These are phyloP conservation scores for Diplodia seriata DNA, from an alignment of 2,329 filamentous ascomycete genomes.

Conservation along the genomic window DNA sequence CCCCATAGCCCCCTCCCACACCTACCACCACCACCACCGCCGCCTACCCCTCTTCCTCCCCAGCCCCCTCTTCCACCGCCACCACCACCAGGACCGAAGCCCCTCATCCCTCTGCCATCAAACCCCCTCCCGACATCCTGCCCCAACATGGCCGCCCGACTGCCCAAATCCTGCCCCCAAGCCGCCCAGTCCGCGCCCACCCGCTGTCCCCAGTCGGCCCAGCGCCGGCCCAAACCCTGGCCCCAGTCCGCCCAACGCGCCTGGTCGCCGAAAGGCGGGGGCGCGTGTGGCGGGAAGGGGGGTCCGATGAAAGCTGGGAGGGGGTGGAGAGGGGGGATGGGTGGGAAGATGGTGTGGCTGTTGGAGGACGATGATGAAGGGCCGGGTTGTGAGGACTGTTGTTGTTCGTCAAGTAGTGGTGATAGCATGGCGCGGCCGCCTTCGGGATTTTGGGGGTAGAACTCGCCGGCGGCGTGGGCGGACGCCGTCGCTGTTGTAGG, in stretches of 20 bases:
- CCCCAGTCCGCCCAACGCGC: conserved; percentile 25
- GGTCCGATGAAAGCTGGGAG: conserved; percentile 19
- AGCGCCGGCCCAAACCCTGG: conserved; percentile 35
- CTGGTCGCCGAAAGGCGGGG: conserved; percentile 5
- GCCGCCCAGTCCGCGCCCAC: conserved; percentile 32
- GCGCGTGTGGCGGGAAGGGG: conserved; percentile 8
- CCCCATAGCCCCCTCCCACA: conserved; percentile 29
- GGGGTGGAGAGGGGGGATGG: conserved; percentile 7
- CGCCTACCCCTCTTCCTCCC: neutral
- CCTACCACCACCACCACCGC: conserved; percentile 29
- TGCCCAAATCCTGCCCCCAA: conserved; percentile 46
- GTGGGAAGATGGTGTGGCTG: neutral
- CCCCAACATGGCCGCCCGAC: conserved; percentile 42
- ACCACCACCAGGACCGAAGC: conserved; percentile 26
- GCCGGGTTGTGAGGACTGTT: too few species aligned
- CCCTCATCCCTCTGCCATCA: conserved; percentile 33
- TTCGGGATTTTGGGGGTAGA: conserved; percentile 2
- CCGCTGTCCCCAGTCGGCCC: conserved; percentile 34
- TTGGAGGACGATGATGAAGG: neutral
- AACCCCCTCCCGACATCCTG: conserved; percentile 42
- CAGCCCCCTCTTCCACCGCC: neutral
- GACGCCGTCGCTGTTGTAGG: neutral
- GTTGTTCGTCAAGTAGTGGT: conserved; percentile 12
- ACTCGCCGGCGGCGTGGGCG: conserved; percentile 20
- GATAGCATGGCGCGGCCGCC: neutral